Evolutionary conservation across 2,329 filamentous ascomycete species (phyloP).

Genomic region (Aureobasidium sp.): DNA sequence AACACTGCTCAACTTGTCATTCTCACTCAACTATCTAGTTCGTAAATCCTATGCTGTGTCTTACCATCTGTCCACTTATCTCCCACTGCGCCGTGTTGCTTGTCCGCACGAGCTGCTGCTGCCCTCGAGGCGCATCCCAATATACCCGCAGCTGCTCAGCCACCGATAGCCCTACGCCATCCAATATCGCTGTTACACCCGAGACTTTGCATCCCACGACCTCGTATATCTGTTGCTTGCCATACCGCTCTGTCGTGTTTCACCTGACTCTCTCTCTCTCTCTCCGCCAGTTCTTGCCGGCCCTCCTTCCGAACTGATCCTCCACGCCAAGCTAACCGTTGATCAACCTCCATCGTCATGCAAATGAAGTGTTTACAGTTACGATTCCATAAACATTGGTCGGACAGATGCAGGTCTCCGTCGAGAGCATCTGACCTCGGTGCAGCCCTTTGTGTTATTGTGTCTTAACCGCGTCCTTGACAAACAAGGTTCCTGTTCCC

Average conservation of each 20-base stretch:
- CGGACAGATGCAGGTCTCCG: background rate
- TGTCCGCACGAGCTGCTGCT: background rate
- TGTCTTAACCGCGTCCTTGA: background rate
- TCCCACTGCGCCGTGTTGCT: background rate
- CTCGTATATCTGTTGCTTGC: slow-evolving; percentile 1
- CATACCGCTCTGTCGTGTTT: background rate
- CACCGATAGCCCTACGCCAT: slow-evolving; percentile 2
- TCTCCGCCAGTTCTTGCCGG: slow-evolving; percentile 7
- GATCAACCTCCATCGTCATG: background rate
- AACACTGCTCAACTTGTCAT: background rate
- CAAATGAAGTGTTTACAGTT: slow-evolving; percentile 1
- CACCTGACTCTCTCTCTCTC: background rate
- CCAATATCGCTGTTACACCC: slow-evolving; percentile 1
- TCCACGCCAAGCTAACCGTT: slow-evolving; percentile 5
- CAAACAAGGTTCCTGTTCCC: background rate
- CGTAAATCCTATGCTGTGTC: background rate
- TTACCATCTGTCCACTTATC: background rate
- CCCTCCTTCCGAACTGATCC: background rate
- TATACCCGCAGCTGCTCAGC: background rate
- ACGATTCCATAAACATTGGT: background rate
- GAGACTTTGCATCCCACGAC: background rate
- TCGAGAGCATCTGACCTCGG: background rate
- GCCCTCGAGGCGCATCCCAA: background rate
- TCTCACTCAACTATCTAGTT: background rate
- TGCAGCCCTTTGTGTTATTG: background rate